Percentiles rank a stretch among this genome's conserved stretches.
Conservation (phyloP, 2,329 filamentous ascomycete species). For the Bretziella fagacearum region DNA sequence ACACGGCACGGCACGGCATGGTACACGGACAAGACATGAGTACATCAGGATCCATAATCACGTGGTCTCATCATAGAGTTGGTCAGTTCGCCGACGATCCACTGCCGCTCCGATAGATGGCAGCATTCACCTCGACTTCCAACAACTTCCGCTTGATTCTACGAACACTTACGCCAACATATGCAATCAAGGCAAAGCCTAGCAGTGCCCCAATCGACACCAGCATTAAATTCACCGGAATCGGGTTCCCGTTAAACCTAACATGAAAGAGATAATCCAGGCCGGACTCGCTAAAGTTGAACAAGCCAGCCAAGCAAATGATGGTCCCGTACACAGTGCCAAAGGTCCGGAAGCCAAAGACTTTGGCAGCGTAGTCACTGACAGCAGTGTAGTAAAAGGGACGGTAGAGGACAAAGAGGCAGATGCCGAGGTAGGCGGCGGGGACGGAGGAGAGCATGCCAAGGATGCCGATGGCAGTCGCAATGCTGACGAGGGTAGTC, state of each 20-base stretch:
- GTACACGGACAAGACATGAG: neutral
- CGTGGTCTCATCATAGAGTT: too few species aligned
- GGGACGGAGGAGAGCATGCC: slow-evolving; percentile 53
- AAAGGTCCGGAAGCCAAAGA: slow-evolving; percentile 83
- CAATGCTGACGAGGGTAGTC: slow-evolving; percentile 47
- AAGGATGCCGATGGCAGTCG: slow-evolving; percentile 59
- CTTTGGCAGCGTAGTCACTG: slow-evolving; percentile 77
- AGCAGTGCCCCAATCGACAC: slow-evolving; percentile 43
- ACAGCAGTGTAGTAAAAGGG: slow-evolving; percentile 86
- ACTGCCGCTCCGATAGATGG: slow-evolving; percentile 9
- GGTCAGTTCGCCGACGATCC: neutral
- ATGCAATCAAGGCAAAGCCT: slow-evolving; percentile 48
- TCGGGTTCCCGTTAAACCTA: slow-evolving; percentile 52
- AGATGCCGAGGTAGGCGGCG: slow-evolving; percentile 60
- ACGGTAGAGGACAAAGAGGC: slow-evolving; percentile 67
- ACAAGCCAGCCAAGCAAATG: slow-evolving; percentile 67
- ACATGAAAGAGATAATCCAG: slow-evolving; percentile 64
- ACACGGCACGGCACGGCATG: too few species aligned
- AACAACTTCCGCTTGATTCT: slow-evolving; percentile 21
- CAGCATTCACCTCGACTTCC: slow-evolving; percentile 14
- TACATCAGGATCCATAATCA: neutral
- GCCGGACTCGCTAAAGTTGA: slow-evolving; percentile 70
- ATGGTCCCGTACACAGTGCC: slow-evolving; percentile 88
- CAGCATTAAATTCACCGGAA: slow-evolving; percentile 59
- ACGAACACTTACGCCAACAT: slow-evolving; percentile 34